A percentile compares a stretch with the other conserved stretches of the same genome.
Evolutionary conservation across 495 filamentous ascomycete species (phyloP).

Genomic region (Oidiodendron maius): DNA sequence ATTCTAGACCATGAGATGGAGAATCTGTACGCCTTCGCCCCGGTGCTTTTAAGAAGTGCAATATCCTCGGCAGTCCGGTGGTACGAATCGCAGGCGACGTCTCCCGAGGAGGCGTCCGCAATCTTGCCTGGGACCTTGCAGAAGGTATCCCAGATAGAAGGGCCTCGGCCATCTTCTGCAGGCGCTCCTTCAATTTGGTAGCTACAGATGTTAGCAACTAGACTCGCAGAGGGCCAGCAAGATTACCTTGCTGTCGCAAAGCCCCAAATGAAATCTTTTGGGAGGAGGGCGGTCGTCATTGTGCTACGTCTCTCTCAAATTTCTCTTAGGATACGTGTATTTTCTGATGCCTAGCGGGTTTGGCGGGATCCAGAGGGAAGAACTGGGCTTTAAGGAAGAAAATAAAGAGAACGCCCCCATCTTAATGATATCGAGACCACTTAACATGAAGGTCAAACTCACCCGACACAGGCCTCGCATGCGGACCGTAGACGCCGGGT

Average conservation of each 20-base stretch:
- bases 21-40: constrained; percentile 65
- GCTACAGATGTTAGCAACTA: constrained; percentile 26
- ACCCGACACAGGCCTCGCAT: constrained; percentile 2
- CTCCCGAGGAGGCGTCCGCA: constrained; percentile 61
- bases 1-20: constrained; percentile 71
- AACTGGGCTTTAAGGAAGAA: not conserved
- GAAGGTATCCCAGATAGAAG: constrained; percentile 76
- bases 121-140: constrained; percentile 70
- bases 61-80: constrained; percentile 70
- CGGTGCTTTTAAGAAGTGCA: constrained; percentile 58
- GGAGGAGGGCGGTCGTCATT: constrained; percentile 34
- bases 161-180: constrained; percentile 61
- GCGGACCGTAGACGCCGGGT: constrained; percentile 19
- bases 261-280: constrained; percentile 74
- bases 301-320: not conserved
- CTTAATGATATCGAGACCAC: too few relatives aligned
- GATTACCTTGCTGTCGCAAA: constrained; percentile 73
- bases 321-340: too few relatives aligned
- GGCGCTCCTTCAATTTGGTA: constrained; percentile 74
- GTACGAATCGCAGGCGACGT: constrained; percentile 72
- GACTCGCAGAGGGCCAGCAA: not conserved
- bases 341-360: too few relatives aligned
- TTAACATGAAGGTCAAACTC: not conserved
- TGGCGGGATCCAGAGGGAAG: not conserved
- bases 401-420: too few relatives aligned